Base-by-base conservation (phyloP, 1,284 basidiomycete species). In the Trichosporon ovoides region DNA sequence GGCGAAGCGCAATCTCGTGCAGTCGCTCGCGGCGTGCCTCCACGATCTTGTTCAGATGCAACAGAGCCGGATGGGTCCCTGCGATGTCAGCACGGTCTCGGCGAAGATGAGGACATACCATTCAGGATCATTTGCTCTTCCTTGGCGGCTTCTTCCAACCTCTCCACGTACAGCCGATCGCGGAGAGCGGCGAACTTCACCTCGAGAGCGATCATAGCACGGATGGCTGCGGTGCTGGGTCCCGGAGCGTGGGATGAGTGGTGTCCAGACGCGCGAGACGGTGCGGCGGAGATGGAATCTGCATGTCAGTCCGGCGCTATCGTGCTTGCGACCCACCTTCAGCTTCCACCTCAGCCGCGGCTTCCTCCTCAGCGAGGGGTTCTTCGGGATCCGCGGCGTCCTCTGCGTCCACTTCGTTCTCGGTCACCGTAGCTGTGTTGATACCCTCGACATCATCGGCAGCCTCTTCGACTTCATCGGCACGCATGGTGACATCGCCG, bases 151-250 rank as follows among this genome's bases (percentile, higher is more conserved):
- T 84, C 82, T 54, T 80, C 78, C 68, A 83, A 77, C 6, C 81
- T 70, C 65, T 84, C 83, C 34, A 82, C 68, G 66, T 82, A 83
- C 19, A 83, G 75, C 36, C 79, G 74, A 67, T 84, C 82, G 24
- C 83, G 68, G 40, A 84, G 66, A 35, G 79, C 75, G 1, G 82
- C 82, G 60, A 83, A 82, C 36, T 80, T 79, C 65, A 83, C 77
- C 67, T 84, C 83, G 50, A 83, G 81, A 61, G 77, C 78, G 19
- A 82, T 75, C 24, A 84, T 68, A 0, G 78, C 77, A 46, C 81
- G 80, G 67, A 83, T 77, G 3, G 81, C 80, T 38, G 82, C 81
- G 24, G 72, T 38, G 0, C 71, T 70, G 0, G 75, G 75, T 3
- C 72, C 71, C 7, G 76, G 70, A 0, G 70, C 69, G 56, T 77